phyloP scores from a whole-genome alignment of 1,139 yeast genomes.

The Taiozyma onychis region DNA sequence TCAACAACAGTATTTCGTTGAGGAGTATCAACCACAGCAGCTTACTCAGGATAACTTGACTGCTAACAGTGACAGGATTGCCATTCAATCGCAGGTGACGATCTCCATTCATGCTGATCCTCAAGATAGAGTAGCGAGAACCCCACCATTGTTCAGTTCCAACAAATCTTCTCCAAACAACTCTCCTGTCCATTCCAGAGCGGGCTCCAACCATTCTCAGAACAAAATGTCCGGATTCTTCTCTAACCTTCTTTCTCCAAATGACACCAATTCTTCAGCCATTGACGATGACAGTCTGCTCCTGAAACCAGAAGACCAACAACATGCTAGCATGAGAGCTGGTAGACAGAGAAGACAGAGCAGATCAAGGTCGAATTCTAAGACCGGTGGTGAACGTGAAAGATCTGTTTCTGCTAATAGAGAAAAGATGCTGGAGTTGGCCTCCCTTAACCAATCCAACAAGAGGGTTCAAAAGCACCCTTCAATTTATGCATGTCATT shows the following conservation, averaged over 20 bases:
- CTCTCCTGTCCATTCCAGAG: constrained; percentile 18
- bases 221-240: constrained; percentile 18
- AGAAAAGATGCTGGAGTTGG: constrained; percentile 60
- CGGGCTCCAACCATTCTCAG: constrained; percentile 12
- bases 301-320: constrained; percentile 11
- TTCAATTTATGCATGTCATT: constrained; percentile 71
- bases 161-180: constrained; percentile 18
- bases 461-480: constrained; percentile 71
- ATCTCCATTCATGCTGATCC: constrained; percentile 19
- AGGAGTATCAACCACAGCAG: not conserved
- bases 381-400: constrained; percentile 16
- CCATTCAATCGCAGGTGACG: constrained; percentile 12
- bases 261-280: constrained; percentile 1
- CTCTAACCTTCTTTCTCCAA: constrained; percentile 7
- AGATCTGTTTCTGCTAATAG: constrained; percentile 35
- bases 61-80: constrained; percentile 1
- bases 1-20: not conserved
- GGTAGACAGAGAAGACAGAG: constrained; percentile 21
- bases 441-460: constrained; percentile 42
- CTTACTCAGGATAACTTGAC: constrained; percentile 14
- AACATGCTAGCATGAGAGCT: constrained; percentile 17
- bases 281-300: constrained; percentile 4
- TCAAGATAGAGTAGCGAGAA: constrained; percentile 3
- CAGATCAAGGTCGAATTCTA: constrained; percentile 13
- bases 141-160: constrained; percentile 22